Evolutionary conservation across 305 asterid species (phyloP).

Genomic region (Fraxinus floribunda): DNA sequence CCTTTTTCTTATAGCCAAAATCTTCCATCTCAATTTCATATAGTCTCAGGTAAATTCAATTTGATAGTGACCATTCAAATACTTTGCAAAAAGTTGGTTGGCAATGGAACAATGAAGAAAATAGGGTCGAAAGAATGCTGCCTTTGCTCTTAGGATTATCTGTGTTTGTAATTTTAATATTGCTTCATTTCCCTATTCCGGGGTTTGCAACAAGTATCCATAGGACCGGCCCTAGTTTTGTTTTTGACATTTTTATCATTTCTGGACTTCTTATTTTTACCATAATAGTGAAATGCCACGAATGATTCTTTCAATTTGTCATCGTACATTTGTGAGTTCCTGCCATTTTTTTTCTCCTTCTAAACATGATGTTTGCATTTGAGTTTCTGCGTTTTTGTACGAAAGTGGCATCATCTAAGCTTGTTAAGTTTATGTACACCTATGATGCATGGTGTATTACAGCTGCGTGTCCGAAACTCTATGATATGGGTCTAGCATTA

Average conservation of each 20-base stretch:
- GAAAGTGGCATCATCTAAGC: neutral
- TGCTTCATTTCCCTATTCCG: neutral
- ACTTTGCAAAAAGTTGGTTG: slow-evolving; percentile 11
- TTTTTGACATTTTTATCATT: neutral
- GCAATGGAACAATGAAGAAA: slow-evolving; percentile 17
- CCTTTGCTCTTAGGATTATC: slow-evolving; percentile 5
- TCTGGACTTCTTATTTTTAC: neutral
- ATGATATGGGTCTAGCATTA: too few relatives aligned
- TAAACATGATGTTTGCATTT: neutral
- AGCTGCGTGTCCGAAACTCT: too few relatives aligned
- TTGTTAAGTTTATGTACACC: too few relatives aligned
- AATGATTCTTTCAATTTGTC: neutral
- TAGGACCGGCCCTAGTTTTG: slow-evolving; percentile 6
- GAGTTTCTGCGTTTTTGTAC: neutral
- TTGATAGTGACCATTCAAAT: slow-evolving; percentile 19
- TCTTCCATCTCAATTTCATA: slow-evolving; percentile 26
- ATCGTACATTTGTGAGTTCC: neutral
- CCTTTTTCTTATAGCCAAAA: slow-evolving; percentile 19
- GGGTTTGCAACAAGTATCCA: slow-evolving; percentile 17
- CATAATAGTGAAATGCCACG: neutral
- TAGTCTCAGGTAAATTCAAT: slow-evolving; percentile 33
- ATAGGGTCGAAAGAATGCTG: neutral
- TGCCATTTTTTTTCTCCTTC: neutral
- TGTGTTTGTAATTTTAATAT: neutral
- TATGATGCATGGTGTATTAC: too few relatives aligned